A percentile compares a stretch with the other conserved stretches of the same genome.
These are phyloP conservation scores for Helianthus tuberosus DNA, from an alignment of 129 eudicot species.

Conservation along the genomic window DNA sequence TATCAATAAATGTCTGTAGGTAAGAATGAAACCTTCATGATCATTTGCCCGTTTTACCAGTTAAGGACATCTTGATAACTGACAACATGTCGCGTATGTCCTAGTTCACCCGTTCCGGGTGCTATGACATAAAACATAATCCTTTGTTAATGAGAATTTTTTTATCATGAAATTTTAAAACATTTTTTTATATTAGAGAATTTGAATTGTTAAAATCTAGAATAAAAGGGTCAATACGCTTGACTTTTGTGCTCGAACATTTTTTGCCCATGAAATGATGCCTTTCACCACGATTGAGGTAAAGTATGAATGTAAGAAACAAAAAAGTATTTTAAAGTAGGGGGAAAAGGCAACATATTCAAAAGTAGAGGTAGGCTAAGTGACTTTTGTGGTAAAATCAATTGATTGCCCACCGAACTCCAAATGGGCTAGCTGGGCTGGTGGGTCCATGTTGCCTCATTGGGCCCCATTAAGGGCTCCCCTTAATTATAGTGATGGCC, in stretches of 20 bases:
- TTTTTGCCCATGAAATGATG: constrained; percentile 20
- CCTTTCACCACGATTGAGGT: constrained; percentile 35
- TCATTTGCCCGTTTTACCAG: too few relatives aligned
- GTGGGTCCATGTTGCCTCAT: constrained; percentile 35
- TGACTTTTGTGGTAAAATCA: constrained; percentile 18
- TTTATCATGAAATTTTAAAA: neutral
- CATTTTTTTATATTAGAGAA: neutral
- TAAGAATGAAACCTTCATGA: too few relatives aligned
- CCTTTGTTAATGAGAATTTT: too few relatives aligned
- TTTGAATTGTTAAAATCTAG: neutral
- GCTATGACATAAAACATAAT: too few relatives aligned
- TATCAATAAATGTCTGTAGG: too few relatives aligned
- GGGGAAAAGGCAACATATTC: constrained; percentile 25
- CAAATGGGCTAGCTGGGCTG: constrained; percentile 46
- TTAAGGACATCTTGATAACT: too few relatives aligned
- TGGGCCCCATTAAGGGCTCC: constrained; percentile 38
- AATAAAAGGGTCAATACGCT: constrained; percentile 24
- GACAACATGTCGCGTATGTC: too few relatives aligned
- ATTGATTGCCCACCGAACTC: constrained; percentile 42
- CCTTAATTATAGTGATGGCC: constrained; percentile 33
- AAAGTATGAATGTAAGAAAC: constrained; percentile 24
- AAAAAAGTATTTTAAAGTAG: constrained; percentile 19
- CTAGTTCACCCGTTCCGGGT: too few relatives aligned
- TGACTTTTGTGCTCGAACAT: constrained; percentile 13
- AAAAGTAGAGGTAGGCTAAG: constrained; percentile 35